Conservation (phyloP, 169 alveolate species). For the Perkinsus chesapeaki region DNA sequence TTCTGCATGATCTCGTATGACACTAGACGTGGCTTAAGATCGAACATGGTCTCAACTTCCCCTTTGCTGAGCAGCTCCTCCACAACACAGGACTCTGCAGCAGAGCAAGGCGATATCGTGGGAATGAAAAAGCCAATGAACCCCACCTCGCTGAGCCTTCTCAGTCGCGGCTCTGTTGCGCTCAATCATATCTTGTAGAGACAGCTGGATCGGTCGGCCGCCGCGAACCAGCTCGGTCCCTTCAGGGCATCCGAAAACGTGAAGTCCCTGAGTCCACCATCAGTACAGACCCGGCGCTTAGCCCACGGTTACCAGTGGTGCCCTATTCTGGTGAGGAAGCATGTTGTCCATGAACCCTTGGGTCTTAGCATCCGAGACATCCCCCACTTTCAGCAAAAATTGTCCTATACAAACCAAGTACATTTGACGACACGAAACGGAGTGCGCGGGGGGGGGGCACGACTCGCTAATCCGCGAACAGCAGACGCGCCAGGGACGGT, state of each 20-base stretch:
- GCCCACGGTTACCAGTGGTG: not conserved
- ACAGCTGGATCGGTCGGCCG: not conserved
- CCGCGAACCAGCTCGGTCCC: not conserved
- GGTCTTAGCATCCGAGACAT: not conserved
- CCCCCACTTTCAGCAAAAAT: not conserved
- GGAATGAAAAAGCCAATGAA: too few relatives aligned
- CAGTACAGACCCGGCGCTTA: not conserved
- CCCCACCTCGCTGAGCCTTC: not conserved
- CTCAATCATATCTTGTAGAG: not conserved
- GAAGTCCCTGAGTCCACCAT: not conserved
- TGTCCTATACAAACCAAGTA: not conserved
- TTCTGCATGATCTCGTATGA: not conserved
- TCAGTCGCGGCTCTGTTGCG: not conserved
- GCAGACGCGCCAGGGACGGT: too few relatives aligned
- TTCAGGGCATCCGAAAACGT: not conserved
- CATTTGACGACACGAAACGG: too few relatives aligned
- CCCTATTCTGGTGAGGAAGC: not conserved
- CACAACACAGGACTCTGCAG: not conserved
- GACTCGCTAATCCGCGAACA: too few relatives aligned
- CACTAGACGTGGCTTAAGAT: not conserved
- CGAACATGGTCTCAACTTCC: not conserved
- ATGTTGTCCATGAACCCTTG: not conserved
- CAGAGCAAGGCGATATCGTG: not conserved
- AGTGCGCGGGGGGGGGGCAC: too few relatives aligned
- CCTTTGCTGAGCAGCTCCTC: not conserved